Percentiles rank a stretch among this genome's conserved stretches.
These are phyloP conservation scores for Sclerotinia subarctica DNA, from an alignment of 2,329 filamentous ascomycete genomes.

Conservation along the genomic window DNA sequence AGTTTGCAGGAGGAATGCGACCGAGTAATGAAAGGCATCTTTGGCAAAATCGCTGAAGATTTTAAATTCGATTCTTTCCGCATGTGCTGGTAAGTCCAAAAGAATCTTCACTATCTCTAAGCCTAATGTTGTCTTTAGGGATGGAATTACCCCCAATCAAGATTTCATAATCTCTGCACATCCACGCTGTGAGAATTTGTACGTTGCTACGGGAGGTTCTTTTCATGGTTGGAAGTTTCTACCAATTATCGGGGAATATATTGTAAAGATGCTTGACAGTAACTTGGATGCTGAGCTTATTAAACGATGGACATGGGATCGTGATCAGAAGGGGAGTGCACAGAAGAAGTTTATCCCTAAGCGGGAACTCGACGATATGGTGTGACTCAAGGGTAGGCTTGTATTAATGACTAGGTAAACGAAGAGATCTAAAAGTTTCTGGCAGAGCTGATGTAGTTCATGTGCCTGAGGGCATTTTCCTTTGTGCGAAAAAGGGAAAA, in stretches of 20 bases:
- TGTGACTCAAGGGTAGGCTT: neutral
- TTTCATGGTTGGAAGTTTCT: conserved; percentile 66
- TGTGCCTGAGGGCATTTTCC: neutral
- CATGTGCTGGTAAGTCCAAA: conserved; percentile 44
- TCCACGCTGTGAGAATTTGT: conserved; percentile 52
- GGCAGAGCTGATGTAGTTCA: neutral
- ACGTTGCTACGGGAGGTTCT: conserved; percentile 59
- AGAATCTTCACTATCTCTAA: neutral
- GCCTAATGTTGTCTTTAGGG: conserved; percentile 43
- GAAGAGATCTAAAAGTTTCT: neutral
- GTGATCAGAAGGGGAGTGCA: conserved; percentile 23
- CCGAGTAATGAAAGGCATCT: conserved; percentile 43
- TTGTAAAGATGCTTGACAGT: conserved; percentile 48
- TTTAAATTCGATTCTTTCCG: conserved; percentile 44
- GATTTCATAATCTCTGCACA: conserved; percentile 59
- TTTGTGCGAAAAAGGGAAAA: neutral
- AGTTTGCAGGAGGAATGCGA: conserved; percentile 45
- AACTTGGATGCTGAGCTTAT: conserved; percentile 41
- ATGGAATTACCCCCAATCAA: conserved; percentile 59
- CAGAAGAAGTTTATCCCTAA: conserved; percentile 15
- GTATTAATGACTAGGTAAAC: neutral
- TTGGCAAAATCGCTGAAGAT: conserved; percentile 43
- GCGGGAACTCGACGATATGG: conserved; percentile 20
- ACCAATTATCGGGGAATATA: conserved; percentile 59
- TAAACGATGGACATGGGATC: conserved; percentile 48